Percentiles rank a stretch among this genome's conserved stretches.
Conservation (phyloP, 2,329 filamentous ascomycete species). For the Aspergillus texensis region DNA sequence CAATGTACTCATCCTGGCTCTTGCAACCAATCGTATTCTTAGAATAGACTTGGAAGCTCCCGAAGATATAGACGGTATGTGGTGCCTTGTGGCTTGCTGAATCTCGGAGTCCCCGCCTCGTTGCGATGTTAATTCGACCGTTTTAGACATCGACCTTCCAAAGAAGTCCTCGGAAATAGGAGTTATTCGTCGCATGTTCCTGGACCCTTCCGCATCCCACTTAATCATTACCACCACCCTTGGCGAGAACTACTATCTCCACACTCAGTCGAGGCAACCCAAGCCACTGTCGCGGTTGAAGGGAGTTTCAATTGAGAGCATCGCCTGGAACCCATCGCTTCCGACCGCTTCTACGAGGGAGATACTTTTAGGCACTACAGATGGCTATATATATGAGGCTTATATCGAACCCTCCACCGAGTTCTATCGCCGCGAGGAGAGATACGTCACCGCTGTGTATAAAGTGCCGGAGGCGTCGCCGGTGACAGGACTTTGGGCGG, state of each 20-base stretch:
- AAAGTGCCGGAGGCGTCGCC: slow-evolving; percentile 75
- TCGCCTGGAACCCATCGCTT: slow-evolving; percentile 92
- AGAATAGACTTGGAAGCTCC: slow-evolving; percentile 92
- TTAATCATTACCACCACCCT: slow-evolving; percentile 87
- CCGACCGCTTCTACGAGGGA: slow-evolving; percentile 93
- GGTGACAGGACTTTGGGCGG: slow-evolving; percentile 83
- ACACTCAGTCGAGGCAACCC: slow-evolving; percentile 88
- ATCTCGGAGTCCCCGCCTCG: not conserved
- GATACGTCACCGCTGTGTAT: slow-evolving; percentile 82
- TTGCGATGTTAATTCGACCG: slow-evolving; percentile 21
- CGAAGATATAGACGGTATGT: slow-evolving; percentile 85
- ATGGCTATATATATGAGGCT: slow-evolving; percentile 92
- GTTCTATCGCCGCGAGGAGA: slow-evolving; percentile 93
- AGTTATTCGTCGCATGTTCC: slow-evolving; percentile 92
- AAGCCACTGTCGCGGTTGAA: slow-evolving; percentile 80
- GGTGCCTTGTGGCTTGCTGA: not conserved
- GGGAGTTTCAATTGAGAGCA: slow-evolving; percentile 81
- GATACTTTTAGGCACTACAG: slow-evolving; percentile 87
- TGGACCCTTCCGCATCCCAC: slow-evolving; percentile 95
- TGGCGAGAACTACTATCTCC: slow-evolving; percentile 96
- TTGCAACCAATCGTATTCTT: slow-evolving; percentile 89
- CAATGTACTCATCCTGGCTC: slow-evolving; percentile 89
- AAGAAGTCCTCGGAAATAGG: slow-evolving; percentile 90
- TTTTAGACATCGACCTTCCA: slow-evolving; percentile 90
- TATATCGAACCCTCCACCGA: slow-evolving; percentile 94